Evolutionary conservation across 2,329 filamentous ascomycete species (phyloP), one percentile per base, ranked within the genome.

Genomic region (Metarhizium brunneum): DNA sequence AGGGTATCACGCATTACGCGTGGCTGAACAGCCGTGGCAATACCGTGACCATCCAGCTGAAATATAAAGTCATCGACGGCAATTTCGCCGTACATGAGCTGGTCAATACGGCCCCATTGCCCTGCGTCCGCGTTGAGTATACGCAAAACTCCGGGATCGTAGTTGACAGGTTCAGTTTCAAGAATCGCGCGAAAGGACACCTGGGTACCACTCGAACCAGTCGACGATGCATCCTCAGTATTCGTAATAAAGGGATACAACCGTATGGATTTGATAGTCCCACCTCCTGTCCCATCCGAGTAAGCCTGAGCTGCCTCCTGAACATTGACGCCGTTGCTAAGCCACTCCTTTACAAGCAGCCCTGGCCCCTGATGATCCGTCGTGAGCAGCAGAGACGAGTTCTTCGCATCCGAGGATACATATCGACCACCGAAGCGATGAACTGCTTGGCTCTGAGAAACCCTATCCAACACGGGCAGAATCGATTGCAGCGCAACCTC

Each of bases 11-110:
- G 56, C 43, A 58, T 16, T 10, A 54, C 55, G 1, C 55, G 59
- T 43, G 59, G 51, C 20, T 38, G 43, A 18, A 59, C 48, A 8
- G 55, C 50, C 7, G 50, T 54, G 14, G 52, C 48, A 10, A 30
- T 32, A 1, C 52, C 47, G 8, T 56, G 32, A 11, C 25, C 48
- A 8, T 56, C 51, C 10, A 60, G 4, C 36, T 52, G 43, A 52
- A 61, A 59, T 29, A 61, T 50, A 54, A 60, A 58, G 14, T 62
- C 62, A 52, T 62, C 58, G 5, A 58, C 52, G 1, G 50, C 55
- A 6, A 59, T 25, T 20, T 56, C 56, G 2, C 61, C 59, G n/a
- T 62, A 62, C 42, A 54, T 60, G 6, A 61, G 30, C 29, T 47
- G 43, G 20, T 62, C 61, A 10, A 49, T 40, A 38, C 11, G 50